Evolutionary conservation across 257 asterid genomes (phyloP).

Genomic region (Fraxinus anomala): DNA sequence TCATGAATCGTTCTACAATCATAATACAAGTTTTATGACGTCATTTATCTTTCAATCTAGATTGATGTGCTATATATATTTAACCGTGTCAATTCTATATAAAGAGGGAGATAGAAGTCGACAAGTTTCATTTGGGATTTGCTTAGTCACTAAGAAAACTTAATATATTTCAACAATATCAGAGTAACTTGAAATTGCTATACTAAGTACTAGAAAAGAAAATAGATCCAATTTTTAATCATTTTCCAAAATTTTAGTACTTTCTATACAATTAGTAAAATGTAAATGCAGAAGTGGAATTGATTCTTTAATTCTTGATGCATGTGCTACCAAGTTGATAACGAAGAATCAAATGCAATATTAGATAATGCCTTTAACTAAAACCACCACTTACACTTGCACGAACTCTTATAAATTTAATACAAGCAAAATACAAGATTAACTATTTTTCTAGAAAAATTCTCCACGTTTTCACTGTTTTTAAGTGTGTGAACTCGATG

Average conservation of each 20-base stretch:
- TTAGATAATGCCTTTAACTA: not conserved
- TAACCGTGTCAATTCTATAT: not conserved
- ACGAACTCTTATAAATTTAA: not conserved
- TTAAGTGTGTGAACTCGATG: not conserved
- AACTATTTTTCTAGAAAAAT: not conserved
- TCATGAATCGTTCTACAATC: too few relatives aligned
- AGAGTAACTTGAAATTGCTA: not conserved
- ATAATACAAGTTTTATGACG: not conserved
- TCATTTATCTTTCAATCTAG: not conserved
- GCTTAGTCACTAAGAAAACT: not conserved
- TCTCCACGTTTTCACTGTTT: not conserved
- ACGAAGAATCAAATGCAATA: not conserved
- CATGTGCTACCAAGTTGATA: slow-evolving; percentile 2
- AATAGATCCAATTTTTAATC: not conserved
- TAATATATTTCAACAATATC: not conserved
- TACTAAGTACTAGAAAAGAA: not conserved
- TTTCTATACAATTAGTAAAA: not conserved
- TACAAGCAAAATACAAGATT: not conserved
- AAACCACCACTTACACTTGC: not conserved
- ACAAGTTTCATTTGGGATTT: not conserved
- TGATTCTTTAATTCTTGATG: slow-evolving; percentile 27
- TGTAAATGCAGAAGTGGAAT: not conserved
- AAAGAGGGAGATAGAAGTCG: not conserved
- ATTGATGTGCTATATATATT: not conserved
- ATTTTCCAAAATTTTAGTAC: not conserved